These are phyloP conservation scores for Pseudogymnoascus sp. DNA, from an alignment of 2,329 filamentous ascomycete genomes.

Conservation along the genomic window DNA sequence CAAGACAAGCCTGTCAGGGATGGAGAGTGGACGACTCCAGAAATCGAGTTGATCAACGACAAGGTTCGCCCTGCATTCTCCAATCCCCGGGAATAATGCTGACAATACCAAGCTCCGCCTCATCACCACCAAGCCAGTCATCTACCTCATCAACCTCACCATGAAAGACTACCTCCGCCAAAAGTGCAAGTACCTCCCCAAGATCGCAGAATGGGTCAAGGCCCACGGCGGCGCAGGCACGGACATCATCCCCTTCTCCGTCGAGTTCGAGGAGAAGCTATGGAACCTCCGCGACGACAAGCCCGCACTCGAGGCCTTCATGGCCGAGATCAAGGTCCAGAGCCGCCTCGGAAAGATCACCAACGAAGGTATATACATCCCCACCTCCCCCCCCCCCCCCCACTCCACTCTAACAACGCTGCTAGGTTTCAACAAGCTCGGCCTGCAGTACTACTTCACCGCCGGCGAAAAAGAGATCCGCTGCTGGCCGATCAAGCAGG, in stretches of 20 bases:
- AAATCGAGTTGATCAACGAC: conserved; percentile 38
- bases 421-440: conserved; percentile 34
- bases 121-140: conserved; percentile 37
- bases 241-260: conserved; percentile 37
- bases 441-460: conserved; percentile 38
- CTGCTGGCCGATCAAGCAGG: conserved; percentile 35
- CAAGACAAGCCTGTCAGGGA: conserved; percentile 35
- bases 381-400: too few species aligned
- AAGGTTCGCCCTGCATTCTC: conserved; percentile 25
- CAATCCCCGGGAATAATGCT: neutral
- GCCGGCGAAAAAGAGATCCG: conserved; percentile 39
- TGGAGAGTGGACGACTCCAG: conserved; percentile 34
- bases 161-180: conserved; percentile 40
- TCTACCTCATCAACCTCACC: conserved; percentile 38
- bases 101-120: conserved; percentile 25
- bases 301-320: conserved; percentile 28
- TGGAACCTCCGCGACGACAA: conserved; percentile 32
- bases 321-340: conserved; percentile 35
- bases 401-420: neutral
- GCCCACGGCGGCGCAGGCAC: conserved; percentile 34
- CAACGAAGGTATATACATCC: conserved; percentile 28
- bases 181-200: conserved; percentile 37
- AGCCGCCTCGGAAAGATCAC: conserved; percentile 35
- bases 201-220: conserved; percentile 38
- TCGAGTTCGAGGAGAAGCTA: conserved; percentile 38